These are phyloP conservation scores for Gigaspora rosea DNA, from an alignment of 192 early-diverging fungal species.

Conservation along the genomic window DNA sequence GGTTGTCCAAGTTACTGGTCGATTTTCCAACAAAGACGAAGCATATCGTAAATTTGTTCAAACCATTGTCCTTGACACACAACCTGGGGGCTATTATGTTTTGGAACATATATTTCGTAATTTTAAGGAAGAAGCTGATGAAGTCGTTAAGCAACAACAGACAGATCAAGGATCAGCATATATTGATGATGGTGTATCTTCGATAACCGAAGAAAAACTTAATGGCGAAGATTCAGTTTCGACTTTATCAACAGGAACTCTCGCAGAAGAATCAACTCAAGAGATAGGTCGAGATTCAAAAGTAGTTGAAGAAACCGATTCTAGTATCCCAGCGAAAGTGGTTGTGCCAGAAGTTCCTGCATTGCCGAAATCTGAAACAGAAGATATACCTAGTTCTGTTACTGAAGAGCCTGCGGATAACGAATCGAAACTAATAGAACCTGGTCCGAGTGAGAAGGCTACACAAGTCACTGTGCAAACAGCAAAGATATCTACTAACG, in stretches of 20 bases:
- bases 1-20: constrained; percentile 88
- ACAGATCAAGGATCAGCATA: constrained; percentile 5
- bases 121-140: constrained; percentile 85
- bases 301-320: not conserved
- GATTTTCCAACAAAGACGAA: constrained; percentile 84
- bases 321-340: constrained; percentile 36
- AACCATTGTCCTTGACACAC: constrained; percentile 88
- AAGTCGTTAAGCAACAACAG: constrained; percentile 22
- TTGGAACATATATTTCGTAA: constrained; percentile 94
- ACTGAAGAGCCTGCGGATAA: constrained; percentile 11
- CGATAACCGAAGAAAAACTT: constrained; percentile 25
- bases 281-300: constrained; percentile 16
- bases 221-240: not conserved
- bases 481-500: constrained; percentile 30
- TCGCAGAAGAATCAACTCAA: constrained; percentile 24
- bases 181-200: constrained; percentile 42
- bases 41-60: constrained; percentile 86
- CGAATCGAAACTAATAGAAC: constrained; percentile 19
- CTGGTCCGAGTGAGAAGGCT: constrained; percentile 34
- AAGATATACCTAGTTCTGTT: constrained; percentile 26
- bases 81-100: constrained; percentile 90
- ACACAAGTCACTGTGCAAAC: constrained; percentile 33
- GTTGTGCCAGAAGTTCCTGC: constrained; percentile 20
- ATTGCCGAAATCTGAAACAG: constrained; percentile 19
- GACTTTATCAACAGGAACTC: constrained; percentile 14